Evolutionary conservation across 2,329 filamentous ascomycete species (phyloP), one percentile per base, ranked within the genome.

Genomic region (Clarireedia paspali): DNA sequence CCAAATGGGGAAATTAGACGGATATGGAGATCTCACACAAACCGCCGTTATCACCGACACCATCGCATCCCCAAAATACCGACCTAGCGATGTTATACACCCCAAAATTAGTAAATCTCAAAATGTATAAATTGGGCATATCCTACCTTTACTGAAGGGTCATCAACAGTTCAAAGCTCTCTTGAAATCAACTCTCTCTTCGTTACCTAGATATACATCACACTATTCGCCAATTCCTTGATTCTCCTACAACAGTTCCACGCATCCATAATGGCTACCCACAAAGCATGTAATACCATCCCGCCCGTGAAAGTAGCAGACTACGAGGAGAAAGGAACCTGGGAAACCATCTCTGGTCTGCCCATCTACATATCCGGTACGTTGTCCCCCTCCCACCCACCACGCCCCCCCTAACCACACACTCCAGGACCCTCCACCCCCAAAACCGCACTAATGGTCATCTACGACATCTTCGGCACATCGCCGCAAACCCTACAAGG

Each of bases 401-500:
- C 27, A 15, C 20, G 7, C 15, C 15, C 3, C 10, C 48, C 20
- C 26, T 39, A 52, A 58, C 39, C 42, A 65, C 60, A 80, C 57
- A 69, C 75, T 6, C 74, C 73, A 12, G 75, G 77, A 42, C 72
- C 76, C 15, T 63, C 68, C 15, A 70, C 71, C 30, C 71, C 76
- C 38, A 72, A 70, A 59, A 83, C 79, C 70, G 85, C 77, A 50
- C 75, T 88, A 52, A 68, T 88, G 52, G 69, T 77, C 58, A 77
- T 86, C 66, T 64, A 63, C 44, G 85, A 88, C 70, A 82, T 86
- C 68, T 86, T 87, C 66, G 83, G 85, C 62, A 80, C 84, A 76
- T 84, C 80, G 63, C 77, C 81, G 27, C 85, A 88, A 71, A 86
- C 84, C 6, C 62, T 87, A 2, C 84, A 88, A 68, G 86, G 85